Conservation (phyloP, 2,329 filamentous ascomycete species). For the Microsporum canis region DNA sequence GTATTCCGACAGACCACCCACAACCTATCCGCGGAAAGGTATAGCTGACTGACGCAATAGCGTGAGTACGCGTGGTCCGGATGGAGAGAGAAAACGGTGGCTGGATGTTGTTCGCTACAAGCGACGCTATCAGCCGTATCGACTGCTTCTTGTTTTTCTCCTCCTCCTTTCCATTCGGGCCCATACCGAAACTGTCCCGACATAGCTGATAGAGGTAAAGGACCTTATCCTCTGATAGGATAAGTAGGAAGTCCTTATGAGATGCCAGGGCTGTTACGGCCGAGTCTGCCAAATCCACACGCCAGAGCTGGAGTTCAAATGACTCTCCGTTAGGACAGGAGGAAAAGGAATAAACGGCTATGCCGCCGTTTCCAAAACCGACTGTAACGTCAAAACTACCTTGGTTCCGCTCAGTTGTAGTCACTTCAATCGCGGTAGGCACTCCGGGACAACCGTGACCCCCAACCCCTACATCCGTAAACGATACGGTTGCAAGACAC, state of each 20-base stretch:
- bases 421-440: slow-evolving; percentile 43
- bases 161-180: not conserved
- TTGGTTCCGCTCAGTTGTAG: slow-evolving; percentile 33
- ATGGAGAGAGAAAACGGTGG: slow-evolving; percentile 74
- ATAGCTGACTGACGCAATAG: slow-evolving; percentile 79
- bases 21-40: slow-evolving; percentile 63
- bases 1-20: slow-evolving; percentile 85
- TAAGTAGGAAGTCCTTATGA: slow-evolving; percentile 63
- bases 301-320: slow-evolving; percentile 46
- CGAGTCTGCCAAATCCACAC: slow-evolving; percentile 52
- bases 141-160: slow-evolving; percentile 14
- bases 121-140: slow-evolving; percentile 54
- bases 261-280: slow-evolving; percentile 60
- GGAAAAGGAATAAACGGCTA: slow-evolving; percentile 56
- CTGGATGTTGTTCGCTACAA: slow-evolving; percentile 68
- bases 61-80: slow-evolving; percentile 50
- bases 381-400: slow-evolving; percentile 50
- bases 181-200: not conserved
- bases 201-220: slow-evolving; percentile 64
- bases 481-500: slow-evolving; percentile 43
- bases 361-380: slow-evolving; percentile 61
- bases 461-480: slow-evolving; percentile 17
- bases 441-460: slow-evolving; percentile 51
- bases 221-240: slow-evolving; percentile 61
- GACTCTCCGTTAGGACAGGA: slow-evolving; percentile 27